Base-by-base conservation (phyloP, 1,284 basidiomycete species). In the Sporisorium reilianum region DNA sequence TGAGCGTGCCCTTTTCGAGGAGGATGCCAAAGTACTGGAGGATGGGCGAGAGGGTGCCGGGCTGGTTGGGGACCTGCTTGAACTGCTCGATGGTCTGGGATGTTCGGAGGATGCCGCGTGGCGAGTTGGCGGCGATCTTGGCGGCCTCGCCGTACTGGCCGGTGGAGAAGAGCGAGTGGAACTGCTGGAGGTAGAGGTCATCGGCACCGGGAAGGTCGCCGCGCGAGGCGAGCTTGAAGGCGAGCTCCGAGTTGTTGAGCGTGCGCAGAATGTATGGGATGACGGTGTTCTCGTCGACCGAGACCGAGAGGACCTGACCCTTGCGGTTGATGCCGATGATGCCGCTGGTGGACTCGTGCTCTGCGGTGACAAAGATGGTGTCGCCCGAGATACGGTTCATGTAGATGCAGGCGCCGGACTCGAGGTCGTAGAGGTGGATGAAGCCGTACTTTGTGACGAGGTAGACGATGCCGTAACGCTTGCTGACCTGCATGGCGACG, bases 371-470 rank as follows among this genome's bases (percentile, higher is more conserved):
- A 86, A 99, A 99, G 86, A 99, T 98, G 51, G 97, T 99, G 87
- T 99, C 97, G 48, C 97, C 96, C 53, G 94, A 97, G 85, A 99
- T 99, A 75, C 97, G 93, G 89, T 99, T 99, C 97, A 99, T 99
- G 89, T 99, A 99, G 80, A 99, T 91, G 88, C 97, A 99, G 55
- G 94, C 92, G 66, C 96, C 97, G n/a, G 93, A 91, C 86, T 99
- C 97, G 77, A 99, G 90, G 86, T 99, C 97, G 87, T 99, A 99
- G 18, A 99, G 90, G 87, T 99, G 97, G 83, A 99, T 98, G 87
- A 99, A 99, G 54, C 97, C 97, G 85, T 95, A 99, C 86, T 99
- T 99, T 68, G 97, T 99, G 83, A 98, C 93, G 66, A 99, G 89
- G 87, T 97, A 99, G 81, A 97, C 89, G 86, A 99, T 95, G 51